phyloP scores from a whole-genome alignment of 352 stramenopile genomes.

The Phytopythium montanum region DNA sequence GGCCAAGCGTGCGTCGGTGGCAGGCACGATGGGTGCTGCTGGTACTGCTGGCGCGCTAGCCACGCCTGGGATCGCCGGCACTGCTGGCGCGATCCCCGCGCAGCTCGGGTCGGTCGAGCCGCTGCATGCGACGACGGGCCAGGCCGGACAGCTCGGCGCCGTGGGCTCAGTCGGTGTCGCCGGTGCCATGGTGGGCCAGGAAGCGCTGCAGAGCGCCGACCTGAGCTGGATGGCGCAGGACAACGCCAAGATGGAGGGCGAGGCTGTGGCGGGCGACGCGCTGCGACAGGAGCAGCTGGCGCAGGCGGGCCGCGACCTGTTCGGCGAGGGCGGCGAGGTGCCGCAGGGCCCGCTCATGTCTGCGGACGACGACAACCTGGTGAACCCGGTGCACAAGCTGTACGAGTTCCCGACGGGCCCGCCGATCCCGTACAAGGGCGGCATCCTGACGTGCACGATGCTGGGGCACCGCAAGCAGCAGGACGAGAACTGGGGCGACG shows the following conservation, averaged over 20 bases:
- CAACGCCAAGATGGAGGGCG: slow-evolving; percentile 72
- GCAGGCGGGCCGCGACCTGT: slow-evolving; percentile 81
- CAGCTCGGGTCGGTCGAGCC: slow-evolving; percentile 72
- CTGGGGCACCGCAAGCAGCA: slow-evolving; percentile 86
- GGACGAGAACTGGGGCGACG: slow-evolving; percentile 87
- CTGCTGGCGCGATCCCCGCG: slow-evolving; percentile 44
- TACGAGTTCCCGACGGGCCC: slow-evolving; percentile 88
- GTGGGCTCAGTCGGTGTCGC: slow-evolving; percentile 74
- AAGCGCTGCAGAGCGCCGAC: slow-evolving; percentile 80
- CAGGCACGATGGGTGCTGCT: slow-evolving; percentile 42
- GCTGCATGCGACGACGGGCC: slow-evolving; percentile 50
- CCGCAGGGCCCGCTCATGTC: slow-evolving; percentile 78
- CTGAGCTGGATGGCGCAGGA: slow-evolving; percentile 85
- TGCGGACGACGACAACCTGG: slow-evolving; percentile 83
- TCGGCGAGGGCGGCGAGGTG: slow-evolving; percentile 77
- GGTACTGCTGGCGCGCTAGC: slow-evolving; percentile 57
- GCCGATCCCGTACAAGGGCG: slow-evolving; percentile 89
- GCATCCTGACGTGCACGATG: slow-evolving; percentile 88
- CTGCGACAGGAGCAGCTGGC: slow-evolving; percentile 79
- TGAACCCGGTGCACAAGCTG: slow-evolving; percentile 83
- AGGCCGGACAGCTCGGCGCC: slow-evolving; percentile 73
- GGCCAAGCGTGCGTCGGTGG: slow-evolving; percentile 24
- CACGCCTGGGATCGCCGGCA: slow-evolving; percentile 41
- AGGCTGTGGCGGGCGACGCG: slow-evolving; percentile 68
- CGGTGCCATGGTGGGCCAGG: slow-evolving; percentile 68